Evolutionary conservation across 2,329 filamentous ascomycete species (phyloP), one percentile per base, ranked within the genome.

Genomic region (Neofusicoccum umdonicola): DNA sequence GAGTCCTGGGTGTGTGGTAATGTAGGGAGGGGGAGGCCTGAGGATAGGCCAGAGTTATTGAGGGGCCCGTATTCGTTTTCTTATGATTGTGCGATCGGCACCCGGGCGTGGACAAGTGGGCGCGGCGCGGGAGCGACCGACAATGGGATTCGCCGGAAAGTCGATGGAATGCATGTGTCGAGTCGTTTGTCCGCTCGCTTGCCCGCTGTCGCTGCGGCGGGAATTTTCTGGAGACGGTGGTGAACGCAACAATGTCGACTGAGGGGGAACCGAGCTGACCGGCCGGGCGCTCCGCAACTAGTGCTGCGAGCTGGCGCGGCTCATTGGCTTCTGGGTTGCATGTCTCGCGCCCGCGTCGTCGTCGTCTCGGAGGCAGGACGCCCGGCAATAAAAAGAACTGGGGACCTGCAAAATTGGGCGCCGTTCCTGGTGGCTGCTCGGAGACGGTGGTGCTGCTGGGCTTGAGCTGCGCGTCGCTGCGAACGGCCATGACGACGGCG

Each of bases 301-400:
- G 41, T 19, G 54, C 54, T 47, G 45, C 4, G 54, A 34, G 52
- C 22, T 42, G 22, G 52, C 51, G 6, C 17, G 37, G 52, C 13
- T 27, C 39, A 44, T 57, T 41, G 51, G 51, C 51, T 39, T 39
- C 7, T 19, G 9, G 15, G 19, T 22, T 27, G 47, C 22, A 19
- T 52, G 41, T 47, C 56, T 47, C 42, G 56, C 41, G 15, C 22
- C 15, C 39, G 56, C 54, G 39, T 44, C 54, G 54, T 57, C 35
- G 52, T 57, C 54, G 27, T 31, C 27, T 45, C 54, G 37, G 54
- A 22, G 15, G 56, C 15, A 37, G n/a, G 39, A 17, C 13, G 54
- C 41, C 54, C 42, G n/a, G 56, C 56, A 60, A 60, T 60, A 37
- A 60, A 60, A 60, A 60, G 56, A 60, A 60, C 56, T 60, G 56